These are phyloP conservation scores for Suhomyces wounanorum DNA, from an alignment of 1,139 yeast species.

Conservation along the genomic window DNA sequence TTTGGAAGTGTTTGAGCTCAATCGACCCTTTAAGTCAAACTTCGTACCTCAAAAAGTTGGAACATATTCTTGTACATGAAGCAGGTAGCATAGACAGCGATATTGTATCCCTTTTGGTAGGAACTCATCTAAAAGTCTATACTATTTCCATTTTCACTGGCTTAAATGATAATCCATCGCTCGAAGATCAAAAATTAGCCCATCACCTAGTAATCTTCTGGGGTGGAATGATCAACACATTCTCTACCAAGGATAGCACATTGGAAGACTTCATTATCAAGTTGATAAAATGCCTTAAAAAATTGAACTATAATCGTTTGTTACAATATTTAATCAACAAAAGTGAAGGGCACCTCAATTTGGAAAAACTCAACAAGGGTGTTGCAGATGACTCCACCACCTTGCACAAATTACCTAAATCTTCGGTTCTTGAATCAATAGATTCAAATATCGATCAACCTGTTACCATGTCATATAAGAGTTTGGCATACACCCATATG, in stretches of 20 bases:
- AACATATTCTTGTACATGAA: constrained; percentile 7
- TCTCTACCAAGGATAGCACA: constrained; percentile 5
- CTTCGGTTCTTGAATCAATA: background rate
- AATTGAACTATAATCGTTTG: constrained; percentile 9
- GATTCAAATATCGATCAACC: background rate
- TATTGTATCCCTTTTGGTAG: constrained; percentile 13
- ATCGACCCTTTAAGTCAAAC: constrained; percentile 16
- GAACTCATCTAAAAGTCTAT: constrained; percentile 15
- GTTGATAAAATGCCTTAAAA: constrained; percentile 12
- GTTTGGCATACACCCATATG: constrained; percentile 11
- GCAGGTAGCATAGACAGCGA: constrained; percentile 13
- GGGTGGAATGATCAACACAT: constrained; percentile 7
- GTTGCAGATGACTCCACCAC: constrained; percentile 3
- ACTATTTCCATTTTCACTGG: constrained; percentile 5
- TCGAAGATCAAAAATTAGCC: constrained; percentile 7
- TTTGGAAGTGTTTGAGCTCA: constrained; percentile 20
- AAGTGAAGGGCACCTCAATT: constrained; percentile 6
- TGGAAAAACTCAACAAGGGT: constrained; percentile 10
- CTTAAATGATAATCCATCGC: constrained; percentile 3
- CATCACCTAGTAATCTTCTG: constrained; percentile 14
- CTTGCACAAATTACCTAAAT: background rate
- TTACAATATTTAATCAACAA: constrained; percentile 10
- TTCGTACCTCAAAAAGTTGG: constrained; percentile 16
- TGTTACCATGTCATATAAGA: constrained; percentile 10
- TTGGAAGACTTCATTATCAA: constrained; percentile 14